phyloP scores from a whole-genome alignment of 495 filamentous ascomycete species.

The Penicillium fimorum region DNA sequence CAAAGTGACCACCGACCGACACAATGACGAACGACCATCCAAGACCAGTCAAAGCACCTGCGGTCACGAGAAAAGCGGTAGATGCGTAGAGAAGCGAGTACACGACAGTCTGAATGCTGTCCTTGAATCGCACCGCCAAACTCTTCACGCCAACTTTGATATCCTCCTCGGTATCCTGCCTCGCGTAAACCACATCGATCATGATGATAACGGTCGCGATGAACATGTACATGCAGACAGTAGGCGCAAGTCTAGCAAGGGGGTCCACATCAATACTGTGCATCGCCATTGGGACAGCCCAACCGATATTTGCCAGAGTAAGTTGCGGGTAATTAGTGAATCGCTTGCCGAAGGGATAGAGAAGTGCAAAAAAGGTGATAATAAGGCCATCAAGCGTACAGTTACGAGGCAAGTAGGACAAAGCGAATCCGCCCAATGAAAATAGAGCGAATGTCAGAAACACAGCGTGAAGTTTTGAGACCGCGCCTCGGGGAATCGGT shows the following conservation, averaged over 20 bases:
- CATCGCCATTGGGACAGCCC: constrained; percentile 5
- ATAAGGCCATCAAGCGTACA: not conserved
- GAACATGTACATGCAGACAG: not conserved
- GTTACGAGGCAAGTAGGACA: no score
- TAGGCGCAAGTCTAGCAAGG: not conserved
- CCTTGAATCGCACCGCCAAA: constrained; percentile 36
- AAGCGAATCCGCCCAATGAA: no score
- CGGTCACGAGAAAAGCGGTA: not conserved
- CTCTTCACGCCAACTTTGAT: constrained; percentile 37
- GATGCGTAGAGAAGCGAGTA: not conserved
- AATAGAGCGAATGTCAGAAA: not conserved
- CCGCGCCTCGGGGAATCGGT: constrained; percentile 19
- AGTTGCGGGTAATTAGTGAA: constrained; percentile 1
- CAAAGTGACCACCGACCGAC: not conserved
- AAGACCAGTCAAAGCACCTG: not conserved
- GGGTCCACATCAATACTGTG: not conserved
- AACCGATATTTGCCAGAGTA: not conserved
- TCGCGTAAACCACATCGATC: constrained; percentile 45
- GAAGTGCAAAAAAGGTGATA: not conserved
- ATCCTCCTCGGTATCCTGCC: constrained; percentile 45
- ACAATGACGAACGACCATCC: not conserved
- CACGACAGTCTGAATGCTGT: not conserved
- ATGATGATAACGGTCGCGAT: constrained; percentile 26
- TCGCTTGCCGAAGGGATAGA: constrained; percentile 1
- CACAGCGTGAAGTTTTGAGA: not conserved